A percentile compares a stretch with the other conserved stretches of the same genome.
phyloP scores from a whole-genome alignment of 2,329 filamentous ascomycete genomes.

The Arthrobotrys entomopaga region DNA sequence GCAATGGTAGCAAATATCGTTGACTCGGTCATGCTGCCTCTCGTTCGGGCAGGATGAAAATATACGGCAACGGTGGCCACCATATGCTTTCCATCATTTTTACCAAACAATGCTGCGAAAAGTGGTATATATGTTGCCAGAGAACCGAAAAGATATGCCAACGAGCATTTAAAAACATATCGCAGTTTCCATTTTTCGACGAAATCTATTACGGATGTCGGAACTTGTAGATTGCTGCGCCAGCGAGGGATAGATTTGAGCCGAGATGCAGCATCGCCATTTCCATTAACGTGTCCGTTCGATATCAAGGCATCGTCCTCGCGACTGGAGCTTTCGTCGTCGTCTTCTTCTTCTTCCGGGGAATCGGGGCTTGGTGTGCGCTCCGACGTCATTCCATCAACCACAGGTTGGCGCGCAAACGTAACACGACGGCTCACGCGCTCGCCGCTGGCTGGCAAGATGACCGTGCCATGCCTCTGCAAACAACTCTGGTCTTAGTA shows the following conservation, averaged over 20 bases:
- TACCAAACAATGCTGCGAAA: conserved; percentile 69
- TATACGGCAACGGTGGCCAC: conserved; percentile 73
- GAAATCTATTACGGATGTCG: conserved; percentile 63
- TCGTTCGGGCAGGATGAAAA: conserved; percentile 73
- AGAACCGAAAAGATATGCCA: conserved; percentile 73
- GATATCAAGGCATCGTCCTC: conserved; percentile 26
- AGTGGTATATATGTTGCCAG: conserved; percentile 70
- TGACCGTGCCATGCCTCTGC: conserved; percentile 67
- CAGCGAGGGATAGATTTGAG: conserved; percentile 37
- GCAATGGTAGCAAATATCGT: conserved; percentile 70
- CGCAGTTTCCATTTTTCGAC: conserved; percentile 65
- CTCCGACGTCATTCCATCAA: conserved; percentile 40
- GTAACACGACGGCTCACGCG: conserved; percentile 70
- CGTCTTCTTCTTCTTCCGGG: conserved; percentile 30
- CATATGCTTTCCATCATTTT: conserved; percentile 75
- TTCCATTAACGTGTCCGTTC: conserved; percentile 21
- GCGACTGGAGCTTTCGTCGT: not conserved
- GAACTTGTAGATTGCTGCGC: conserved; percentile 59
- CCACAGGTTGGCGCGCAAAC: conserved; percentile 64
- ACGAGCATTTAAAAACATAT: conserved; percentile 73
- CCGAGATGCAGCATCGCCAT: conserved; percentile 1
- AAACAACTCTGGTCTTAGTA: not conserved
- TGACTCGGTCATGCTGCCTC: conserved; percentile 74
- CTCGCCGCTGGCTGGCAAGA: conserved; percentile 71
- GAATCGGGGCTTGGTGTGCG: conserved; percentile 54